Evolutionary conservation across 305 asterid species (phyloP).

Genomic region (Ajuga reptans): DNA sequence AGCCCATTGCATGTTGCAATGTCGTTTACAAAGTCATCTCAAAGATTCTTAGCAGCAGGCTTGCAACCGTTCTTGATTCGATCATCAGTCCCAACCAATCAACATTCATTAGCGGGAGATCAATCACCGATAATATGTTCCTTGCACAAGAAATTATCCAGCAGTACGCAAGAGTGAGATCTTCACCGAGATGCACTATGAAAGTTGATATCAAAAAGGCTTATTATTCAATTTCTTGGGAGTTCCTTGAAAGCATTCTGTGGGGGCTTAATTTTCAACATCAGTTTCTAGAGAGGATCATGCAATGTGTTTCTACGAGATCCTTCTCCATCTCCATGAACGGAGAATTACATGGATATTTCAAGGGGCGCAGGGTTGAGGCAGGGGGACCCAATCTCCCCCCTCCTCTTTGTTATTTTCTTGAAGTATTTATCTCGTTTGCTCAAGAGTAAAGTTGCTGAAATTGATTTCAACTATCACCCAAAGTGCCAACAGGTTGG

Average conservation of each 20-base stretch:
- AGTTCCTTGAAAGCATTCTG: neutral
- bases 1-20: no score
- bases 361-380: neutral
- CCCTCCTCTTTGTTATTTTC: neutral
- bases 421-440: neutral
- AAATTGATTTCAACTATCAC: neutral
- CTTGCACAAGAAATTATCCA: neutral
- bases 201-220: neutral
- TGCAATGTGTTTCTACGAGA: neutral
- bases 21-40: no score
- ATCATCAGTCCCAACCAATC: no score
- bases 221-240: neutral
- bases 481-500: neutral
- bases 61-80: no score
- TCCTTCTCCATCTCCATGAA: neutral
- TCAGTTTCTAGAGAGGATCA: neutral
- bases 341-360: neutral
- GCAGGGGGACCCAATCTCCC: neutral
- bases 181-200: neutral
- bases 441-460: neutral
- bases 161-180: neutral
- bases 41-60: no score
- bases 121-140: no score
- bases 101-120: no score
- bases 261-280: neutral